Conservation (phyloP, 352 stramenopile genomes). For the Phytophthora citrophthora region DNA sequence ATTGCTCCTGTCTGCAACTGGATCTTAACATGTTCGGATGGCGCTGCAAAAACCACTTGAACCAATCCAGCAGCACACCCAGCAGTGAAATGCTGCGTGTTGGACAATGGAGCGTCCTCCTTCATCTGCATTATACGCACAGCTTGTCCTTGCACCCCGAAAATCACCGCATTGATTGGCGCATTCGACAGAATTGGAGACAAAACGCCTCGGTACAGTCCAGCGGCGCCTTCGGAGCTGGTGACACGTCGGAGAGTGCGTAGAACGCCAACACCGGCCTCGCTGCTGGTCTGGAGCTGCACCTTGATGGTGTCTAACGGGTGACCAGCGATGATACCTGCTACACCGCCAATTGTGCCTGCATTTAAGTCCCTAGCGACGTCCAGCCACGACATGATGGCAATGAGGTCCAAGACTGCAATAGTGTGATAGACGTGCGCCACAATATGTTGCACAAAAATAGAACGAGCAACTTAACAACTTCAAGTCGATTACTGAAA, state of each 20-base stretch:
- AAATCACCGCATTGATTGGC: slow-evolving; percentile 85
- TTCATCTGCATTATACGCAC: slow-evolving; percentile 43
- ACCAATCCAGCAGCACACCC: slow-evolving; percentile 60
- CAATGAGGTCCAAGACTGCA: neutral
- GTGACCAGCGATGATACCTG: slow-evolving; percentile 77
- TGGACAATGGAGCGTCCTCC: slow-evolving; percentile 40
- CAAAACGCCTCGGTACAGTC: slow-evolving; percentile 74
- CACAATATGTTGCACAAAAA: neutral
- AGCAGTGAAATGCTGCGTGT: slow-evolving; percentile 58
- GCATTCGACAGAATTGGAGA: slow-evolving; percentile 84
- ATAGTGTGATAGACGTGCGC: too few species aligned
- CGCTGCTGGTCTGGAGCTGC: slow-evolving; percentile 67
- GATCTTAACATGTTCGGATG: slow-evolving; percentile 84
- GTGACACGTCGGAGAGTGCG: slow-evolving; percentile 59
- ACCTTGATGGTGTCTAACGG: slow-evolving; percentile 88
- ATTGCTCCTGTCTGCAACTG: slow-evolving; percentile 69
- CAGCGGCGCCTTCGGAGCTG: slow-evolving; percentile 50
- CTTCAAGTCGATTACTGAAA: neutral
- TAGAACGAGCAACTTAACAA: neutral
- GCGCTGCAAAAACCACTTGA: slow-evolving; percentile 70
- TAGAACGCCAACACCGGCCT: slow-evolving; percentile 37
- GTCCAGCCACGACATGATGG: slow-evolving; percentile 54
- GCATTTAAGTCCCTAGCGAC: slow-evolving; percentile 80
- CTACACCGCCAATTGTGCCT: slow-evolving; percentile 74
- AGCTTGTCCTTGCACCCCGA: slow-evolving; percentile 69